Percentiles rank a stretch among this genome's conserved stretches.
Evolutionary conservation across 1,284 basidiomycete species (phyloP).

Genomic region (Rhodotorula sp.): DNA sequence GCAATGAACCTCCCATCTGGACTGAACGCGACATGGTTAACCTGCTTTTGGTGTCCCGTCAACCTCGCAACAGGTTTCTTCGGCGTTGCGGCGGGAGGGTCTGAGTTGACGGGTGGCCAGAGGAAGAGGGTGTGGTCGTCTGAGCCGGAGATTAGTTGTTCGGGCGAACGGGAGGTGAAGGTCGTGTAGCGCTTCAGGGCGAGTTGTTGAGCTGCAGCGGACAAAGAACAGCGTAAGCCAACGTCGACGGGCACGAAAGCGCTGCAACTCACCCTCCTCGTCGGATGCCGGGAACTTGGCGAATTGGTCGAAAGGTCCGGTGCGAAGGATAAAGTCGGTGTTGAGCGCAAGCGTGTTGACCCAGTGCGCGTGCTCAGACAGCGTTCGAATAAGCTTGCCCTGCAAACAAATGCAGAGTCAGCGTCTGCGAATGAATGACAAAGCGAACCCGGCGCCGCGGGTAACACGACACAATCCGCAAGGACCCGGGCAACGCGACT

Average conservation of each 20-base stretch:
- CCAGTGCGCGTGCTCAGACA: conserved; percentile 98
- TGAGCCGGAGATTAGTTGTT: conserved; percentile 87
- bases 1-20: conserved; percentile 91
- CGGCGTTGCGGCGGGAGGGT: conserved; percentile 46
- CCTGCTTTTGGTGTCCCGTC: conserved; percentile 92
- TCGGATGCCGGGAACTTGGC: conserved; percentile 71
- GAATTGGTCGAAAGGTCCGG: conserved; percentile 90
- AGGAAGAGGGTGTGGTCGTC: conserved; percentile 94
- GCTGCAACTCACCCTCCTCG: conserved; percentile 62
- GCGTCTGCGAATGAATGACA: no score
- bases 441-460: no score
- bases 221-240: no score
- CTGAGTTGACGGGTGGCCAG: conserved; percentile 60
- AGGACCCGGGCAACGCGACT: not conserved
- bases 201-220: conserved; percentile 68
- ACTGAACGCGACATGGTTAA: conserved; percentile 92
- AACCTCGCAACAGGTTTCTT: conserved; percentile 84
- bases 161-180: conserved; percentile 66
- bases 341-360: conserved; percentile 94
- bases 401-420: conserved; percentile 29
- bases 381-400: conserved; percentile 60
- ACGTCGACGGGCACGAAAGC: no score
- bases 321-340: conserved; percentile 90
- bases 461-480: no score
- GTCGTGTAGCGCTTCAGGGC: conserved; percentile 72